These are phyloP conservation scores for Phytophthora idaei DNA, from an alignment of 352 stramenopile genomes.

Conservation along the genomic window DNA sequence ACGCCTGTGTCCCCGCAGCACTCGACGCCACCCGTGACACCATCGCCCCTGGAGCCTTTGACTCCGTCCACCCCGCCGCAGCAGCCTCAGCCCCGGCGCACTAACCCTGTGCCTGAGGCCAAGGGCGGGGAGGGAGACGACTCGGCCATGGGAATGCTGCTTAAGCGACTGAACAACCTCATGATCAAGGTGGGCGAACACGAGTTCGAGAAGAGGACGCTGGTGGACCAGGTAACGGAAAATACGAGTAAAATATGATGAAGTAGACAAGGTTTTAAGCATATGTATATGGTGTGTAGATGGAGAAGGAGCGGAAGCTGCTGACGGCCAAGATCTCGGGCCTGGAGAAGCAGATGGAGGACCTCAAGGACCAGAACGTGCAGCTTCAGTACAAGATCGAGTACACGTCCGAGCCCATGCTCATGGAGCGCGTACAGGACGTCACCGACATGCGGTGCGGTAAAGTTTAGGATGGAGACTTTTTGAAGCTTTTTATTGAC, in stretches of 20 bases:
- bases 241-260: not conserved
- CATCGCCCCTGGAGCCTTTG: slow-evolving; percentile 29
- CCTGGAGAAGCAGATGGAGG: slow-evolving; percentile 68
- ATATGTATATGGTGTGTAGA: slow-evolving; percentile 34
- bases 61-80: slow-evolving; percentile 35
- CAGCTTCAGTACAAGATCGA: slow-evolving; percentile 88
- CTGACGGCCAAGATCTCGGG: slow-evolving; percentile 44
- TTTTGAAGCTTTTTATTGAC: not conserved
- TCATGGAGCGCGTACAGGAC: slow-evolving; percentile 82
- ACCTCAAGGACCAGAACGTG: slow-evolving; percentile 81
- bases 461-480: not conserved
- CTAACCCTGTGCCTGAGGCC: not conserved
- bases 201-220: slow-evolving; percentile 89
- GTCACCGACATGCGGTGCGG: slow-evolving; percentile 73
- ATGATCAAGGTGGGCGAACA: slow-evolving; percentile 87
- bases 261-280: slow-evolving; percentile 6
- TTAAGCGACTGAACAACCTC: slow-evolving; percentile 81
- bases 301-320: slow-evolving; percentile 77
- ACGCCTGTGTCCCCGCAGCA: slow-evolving; percentile 27
- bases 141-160: slow-evolving; percentile 73
- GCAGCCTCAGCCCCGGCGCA: not conserved
- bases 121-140: slow-evolving; percentile 33
- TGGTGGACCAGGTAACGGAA: slow-evolving; percentile 61
- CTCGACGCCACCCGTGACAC: slow-evolving; percentile 41
- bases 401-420: slow-evolving; percentile 82